Evolutionary conservation across 108 stramenopile species (phyloP).

Genomic region (Fragilaria radians): DNA sequence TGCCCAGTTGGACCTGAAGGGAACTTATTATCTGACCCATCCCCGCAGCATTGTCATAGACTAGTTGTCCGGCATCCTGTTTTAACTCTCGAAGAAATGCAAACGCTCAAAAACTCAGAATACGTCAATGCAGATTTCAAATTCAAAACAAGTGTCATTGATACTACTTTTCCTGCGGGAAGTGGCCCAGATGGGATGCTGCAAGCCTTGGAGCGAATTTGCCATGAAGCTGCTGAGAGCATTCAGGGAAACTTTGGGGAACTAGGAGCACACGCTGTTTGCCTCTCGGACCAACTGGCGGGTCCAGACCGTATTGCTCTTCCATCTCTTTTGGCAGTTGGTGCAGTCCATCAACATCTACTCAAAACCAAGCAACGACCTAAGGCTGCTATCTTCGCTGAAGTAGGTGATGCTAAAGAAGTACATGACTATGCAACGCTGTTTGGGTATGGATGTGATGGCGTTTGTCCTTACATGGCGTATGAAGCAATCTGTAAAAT

Average conservation of each 20-base stretch:
- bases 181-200: slow-evolving; percentile 88
- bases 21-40: slow-evolving; percentile 77
- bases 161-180: slow-evolving; percentile 85
- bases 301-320: slow-evolving; percentile 88
- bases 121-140: slow-evolving; percentile 56
- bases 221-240: slow-evolving; percentile 87
- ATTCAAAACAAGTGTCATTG: slow-evolving; percentile 81
- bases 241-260: slow-evolving; percentile 77
- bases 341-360: slow-evolving; percentile 96
- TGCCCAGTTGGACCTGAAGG: slow-evolving; percentile 94
- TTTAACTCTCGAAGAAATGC: slow-evolving; percentile 90
- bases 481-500: slow-evolving; percentile 95
- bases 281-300: slow-evolving; percentile 84
- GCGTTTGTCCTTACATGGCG: slow-evolving; percentile 95
- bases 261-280: slow-evolving; percentile 81
- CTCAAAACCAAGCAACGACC: slow-evolving; percentile 90
- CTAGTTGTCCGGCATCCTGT: slow-evolving; percentile 88
- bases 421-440: slow-evolving; percentile 91
- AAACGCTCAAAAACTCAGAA: slow-evolving; percentile 80
- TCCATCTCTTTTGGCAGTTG: slow-evolving; percentile 91
- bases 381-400: slow-evolving; percentile 92
- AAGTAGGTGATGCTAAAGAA: slow-evolving; percentile 96
- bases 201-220: slow-evolving; percentile 89
- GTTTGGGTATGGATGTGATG: slow-evolving; percentile 94
- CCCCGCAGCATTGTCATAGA: slow-evolving; percentile 69